Percentiles rank a stretch among this genome's conserved stretches.
phyloP scores from a whole-genome alignment of 75 land plant genomes.

The Pinus taeda region DNA sequence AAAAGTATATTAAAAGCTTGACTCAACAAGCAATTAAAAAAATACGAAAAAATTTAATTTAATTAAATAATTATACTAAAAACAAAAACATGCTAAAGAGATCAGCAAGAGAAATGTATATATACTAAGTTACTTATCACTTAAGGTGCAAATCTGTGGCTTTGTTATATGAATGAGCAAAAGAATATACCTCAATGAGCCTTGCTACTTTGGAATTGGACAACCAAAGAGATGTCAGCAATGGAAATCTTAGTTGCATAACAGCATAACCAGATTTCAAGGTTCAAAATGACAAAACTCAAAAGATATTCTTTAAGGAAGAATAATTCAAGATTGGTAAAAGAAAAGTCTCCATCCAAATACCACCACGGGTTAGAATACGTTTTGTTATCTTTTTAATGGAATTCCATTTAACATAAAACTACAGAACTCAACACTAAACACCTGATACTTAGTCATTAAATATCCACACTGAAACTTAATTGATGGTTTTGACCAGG shows the following conservation, averaged over 20 bases:
- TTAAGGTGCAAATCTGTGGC: not conserved
- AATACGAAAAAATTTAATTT: no score
- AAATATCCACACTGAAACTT: not conserved
- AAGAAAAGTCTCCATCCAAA: not conserved
- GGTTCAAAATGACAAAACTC: not conserved
- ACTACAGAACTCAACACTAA: not conserved
- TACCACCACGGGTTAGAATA: not conserved
- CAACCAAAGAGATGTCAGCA: not conserved
- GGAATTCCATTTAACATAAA: not conserved
- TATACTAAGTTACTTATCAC: not conserved
- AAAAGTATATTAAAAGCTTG: no score
- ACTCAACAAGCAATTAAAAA: no score
- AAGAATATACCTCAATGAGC: not conserved
- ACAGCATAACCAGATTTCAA: not conserved
- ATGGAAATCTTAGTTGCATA: not conserved
- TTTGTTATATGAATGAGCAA: not conserved
- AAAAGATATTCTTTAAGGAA: not conserved
- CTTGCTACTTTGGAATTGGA: not conserved
- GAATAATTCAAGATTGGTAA: not conserved
- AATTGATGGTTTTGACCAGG: not conserved
- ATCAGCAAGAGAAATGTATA: not conserved
- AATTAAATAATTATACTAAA: no score
- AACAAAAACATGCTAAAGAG: no score
- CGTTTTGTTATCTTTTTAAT: no score
- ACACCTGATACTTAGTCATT: not conserved